Evolutionary conservation across 2,329 filamentous ascomycete species (phyloP).

Genomic region (Diaporthe humulicola): DNA sequence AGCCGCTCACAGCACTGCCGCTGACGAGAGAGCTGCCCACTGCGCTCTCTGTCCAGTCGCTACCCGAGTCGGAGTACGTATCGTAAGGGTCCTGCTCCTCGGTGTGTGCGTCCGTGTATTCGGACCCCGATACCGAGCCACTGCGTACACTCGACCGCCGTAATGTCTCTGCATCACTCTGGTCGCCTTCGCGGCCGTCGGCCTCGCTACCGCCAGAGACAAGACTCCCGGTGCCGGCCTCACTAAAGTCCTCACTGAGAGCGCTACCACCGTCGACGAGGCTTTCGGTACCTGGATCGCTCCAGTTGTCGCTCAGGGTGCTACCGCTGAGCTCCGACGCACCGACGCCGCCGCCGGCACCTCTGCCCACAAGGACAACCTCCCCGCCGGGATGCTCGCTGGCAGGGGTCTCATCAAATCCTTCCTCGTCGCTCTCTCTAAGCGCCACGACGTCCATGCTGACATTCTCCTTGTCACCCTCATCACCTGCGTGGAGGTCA

Average conservation of each 20-base stretch:
- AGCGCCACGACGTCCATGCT: conserved; percentile 48
- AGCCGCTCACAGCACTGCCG: conserved; percentile 40
- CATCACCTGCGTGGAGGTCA: conserved; percentile 73
- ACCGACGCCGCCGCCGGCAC: neutral
- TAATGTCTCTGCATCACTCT: conserved; percentile 66
- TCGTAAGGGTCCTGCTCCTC: conserved; percentile 42
- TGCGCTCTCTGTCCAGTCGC: conserved; percentile 64
- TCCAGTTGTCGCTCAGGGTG: conserved; percentile 28
- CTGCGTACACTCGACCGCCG: conserved; percentile 56
- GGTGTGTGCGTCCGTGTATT: conserved; percentile 32
- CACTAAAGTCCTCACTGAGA: conserved; percentile 21
- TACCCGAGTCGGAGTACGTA: conserved; percentile 54
- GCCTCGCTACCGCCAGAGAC: conserved; percentile 23
- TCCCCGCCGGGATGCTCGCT: conserved; percentile 44
- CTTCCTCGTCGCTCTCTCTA: conserved; percentile 74
- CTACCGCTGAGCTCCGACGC: conserved; percentile 26
- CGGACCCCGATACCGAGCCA: conserved; percentile 32
- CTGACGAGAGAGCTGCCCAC: conserved; percentile 44
- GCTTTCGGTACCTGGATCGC: conserved; percentile 21
- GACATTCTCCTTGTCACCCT: conserved; percentile 57
- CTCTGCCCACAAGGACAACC: conserved; percentile 37
- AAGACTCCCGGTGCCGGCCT: conserved; percentile 24
- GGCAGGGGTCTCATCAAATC: conserved; percentile 47
- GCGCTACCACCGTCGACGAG: conserved; percentile 34
- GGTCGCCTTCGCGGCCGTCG: conserved; percentile 45